Percentiles rank a stretch among this genome's conserved stretches.
Conservation (phyloP, 2,329 filamentous ascomycete species). For the Simplicillium sp. region DNA sequence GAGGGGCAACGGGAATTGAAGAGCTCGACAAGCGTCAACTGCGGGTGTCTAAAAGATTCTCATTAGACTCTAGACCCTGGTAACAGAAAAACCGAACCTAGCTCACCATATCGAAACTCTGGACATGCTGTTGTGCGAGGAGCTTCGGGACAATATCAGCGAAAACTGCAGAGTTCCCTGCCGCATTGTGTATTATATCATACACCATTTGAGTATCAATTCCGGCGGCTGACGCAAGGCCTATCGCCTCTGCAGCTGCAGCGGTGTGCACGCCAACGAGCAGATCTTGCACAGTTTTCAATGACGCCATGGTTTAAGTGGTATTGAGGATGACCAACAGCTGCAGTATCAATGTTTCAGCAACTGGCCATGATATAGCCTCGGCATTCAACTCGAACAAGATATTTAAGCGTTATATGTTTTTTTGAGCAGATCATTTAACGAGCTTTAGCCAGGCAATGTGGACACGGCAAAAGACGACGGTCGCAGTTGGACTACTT, state of each 20-base stretch:
- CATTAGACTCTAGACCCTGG: background rate
- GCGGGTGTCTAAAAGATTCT: conserved; percentile 8
- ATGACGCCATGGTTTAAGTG: conserved; percentile 18
- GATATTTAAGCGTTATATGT: too few species aligned
- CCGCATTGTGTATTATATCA: conserved; percentile 17
- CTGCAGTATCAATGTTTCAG: too few species aligned
- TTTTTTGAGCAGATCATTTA: too few species aligned
- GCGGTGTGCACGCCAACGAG: conserved; percentile 41
- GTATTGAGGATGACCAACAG: too few species aligned
- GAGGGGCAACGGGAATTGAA: conserved; percentile 24
- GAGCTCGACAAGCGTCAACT: conserved; percentile 16
- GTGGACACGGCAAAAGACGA: too few species aligned
- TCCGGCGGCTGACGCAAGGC: conserved; percentile 36
- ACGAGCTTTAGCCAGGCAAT: too few species aligned
- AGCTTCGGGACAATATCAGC: conserved; percentile 44
- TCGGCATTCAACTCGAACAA: too few species aligned
- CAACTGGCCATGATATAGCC: too few species aligned
- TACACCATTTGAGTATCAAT: conserved; percentile 27
- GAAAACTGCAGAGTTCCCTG: conserved; percentile 41
- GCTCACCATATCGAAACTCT: conserved; percentile 4
- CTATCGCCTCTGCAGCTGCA: conserved; percentile 41
- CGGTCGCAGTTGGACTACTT: too few species aligned
- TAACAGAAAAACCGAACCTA: conserved; percentile 9
- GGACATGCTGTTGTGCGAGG: conserved; percentile 17
- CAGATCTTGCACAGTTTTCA: conserved; percentile 45